Evolutionary conservation across 2,329 filamentous ascomycete species (phyloP), one percentile per base, ranked within the genome.

Genomic region (Pseudogymnoascus sp.): DNA sequence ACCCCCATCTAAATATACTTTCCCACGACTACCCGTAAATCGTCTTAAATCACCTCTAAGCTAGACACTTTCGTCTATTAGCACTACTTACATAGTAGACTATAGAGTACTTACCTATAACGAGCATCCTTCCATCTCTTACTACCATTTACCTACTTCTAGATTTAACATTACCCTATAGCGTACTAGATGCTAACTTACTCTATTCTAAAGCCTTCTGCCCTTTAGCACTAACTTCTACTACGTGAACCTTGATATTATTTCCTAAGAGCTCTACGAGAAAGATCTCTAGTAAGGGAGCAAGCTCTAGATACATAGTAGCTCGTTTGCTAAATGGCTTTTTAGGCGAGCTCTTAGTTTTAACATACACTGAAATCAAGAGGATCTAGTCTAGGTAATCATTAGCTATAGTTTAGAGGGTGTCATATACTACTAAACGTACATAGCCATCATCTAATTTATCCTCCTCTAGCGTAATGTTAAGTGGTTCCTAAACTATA

Each of bases 1-100:
- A 67, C 50, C 64, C 64, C 44, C 44, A 64, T 60, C 19, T 21
- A 60, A 31, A 67, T 38, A 67, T 67, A 59, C 56, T 50, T 63
- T 61, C 60, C 26, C 13, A 65, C 42, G 64, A 65, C 53, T 21
- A 40, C 46, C 56, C 53, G 33, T 63, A 67, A 63, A 29, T 65
- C 31, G 63, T 67, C 59, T 65, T 59, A 44, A 37, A 67, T 65
- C 59, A 29, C 37, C 15, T 65, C 38, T 15, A 31, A 63, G 3
- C 40, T 17, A 65, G 63, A 66, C 35, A 65, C 61, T 66, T 64
- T 19, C 26, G 60, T 66, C 33, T 17, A 7, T 40, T 3, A 40
- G 38, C 38, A 17, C 38, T 7, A 40, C 9, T 2, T n/a, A 40
- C n/a, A 19, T 40, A 3, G 38, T 7, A 3, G 38, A 38, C 37